A percentile compares a stretch with the other conserved stretches of the same genome.
Conservation (phyloP, 2,329 filamentous ascomycete species). For the Emergomyces pasteurianus region DNA sequence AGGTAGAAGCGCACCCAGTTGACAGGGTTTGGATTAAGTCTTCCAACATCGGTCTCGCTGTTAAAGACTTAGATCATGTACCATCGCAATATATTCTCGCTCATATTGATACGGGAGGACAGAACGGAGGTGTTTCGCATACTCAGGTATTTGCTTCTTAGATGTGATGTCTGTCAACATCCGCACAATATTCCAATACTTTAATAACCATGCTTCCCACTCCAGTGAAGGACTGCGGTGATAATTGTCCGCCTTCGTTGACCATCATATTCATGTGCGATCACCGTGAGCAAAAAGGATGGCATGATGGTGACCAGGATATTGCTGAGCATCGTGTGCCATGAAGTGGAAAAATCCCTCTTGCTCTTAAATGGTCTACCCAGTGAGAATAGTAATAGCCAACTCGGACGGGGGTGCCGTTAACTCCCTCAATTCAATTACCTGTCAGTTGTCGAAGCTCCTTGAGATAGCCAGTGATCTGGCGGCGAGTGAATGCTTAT, state of each 20-base stretch:
- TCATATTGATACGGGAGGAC: not conserved
- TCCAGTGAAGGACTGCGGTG: conserved; percentile 14
- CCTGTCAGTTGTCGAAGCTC: not conserved
- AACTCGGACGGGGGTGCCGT: not conserved
- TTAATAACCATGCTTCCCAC: conserved; percentile 12
- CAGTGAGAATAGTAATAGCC: not conserved
- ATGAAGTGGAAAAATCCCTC: conserved; percentile 4
- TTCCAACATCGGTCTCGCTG: not conserved
- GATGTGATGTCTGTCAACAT: not conserved
- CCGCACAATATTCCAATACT: conserved; percentile 4
- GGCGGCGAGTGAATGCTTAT: not conserved
- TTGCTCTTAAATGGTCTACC: conserved; percentile 1
- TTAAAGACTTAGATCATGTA: not conserved
- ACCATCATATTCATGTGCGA: conserved; percentile 9
- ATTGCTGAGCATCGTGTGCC: not conserved
- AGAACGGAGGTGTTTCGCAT: not conserved
- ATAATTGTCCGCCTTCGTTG: conserved; percentile 9
- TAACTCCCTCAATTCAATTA: conserved; percentile 2
- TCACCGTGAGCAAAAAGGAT: conserved; percentile 9
- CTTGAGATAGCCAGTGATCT: not conserved
- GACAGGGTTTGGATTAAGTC: not conserved
- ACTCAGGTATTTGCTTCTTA: not conserved
- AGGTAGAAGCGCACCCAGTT: not conserved
- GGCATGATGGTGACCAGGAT: not conserved
- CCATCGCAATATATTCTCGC: not conserved